A percentile compares a stretch with the other conserved stretches of the same genome.
phyloP scores from a whole-genome alignment of 306 rosid species.

The Inga leiocalycina region DNA sequence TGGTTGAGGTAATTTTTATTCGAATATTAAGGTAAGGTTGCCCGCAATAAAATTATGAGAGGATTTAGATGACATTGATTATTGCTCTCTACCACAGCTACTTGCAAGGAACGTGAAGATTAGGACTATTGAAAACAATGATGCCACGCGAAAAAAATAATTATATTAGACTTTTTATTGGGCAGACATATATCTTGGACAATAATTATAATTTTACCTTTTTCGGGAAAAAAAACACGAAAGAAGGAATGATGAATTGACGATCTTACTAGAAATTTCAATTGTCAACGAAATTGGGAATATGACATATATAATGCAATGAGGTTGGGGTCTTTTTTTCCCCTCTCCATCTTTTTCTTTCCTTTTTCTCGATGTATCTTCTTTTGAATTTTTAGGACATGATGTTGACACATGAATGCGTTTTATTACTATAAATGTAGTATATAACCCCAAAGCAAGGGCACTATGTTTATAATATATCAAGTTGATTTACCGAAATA shows the following conservation, averaged over 20 bases:
- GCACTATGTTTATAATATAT: not conserved
- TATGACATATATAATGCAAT: not conserved
- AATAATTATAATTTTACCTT: too few species aligned
- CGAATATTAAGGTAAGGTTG: not conserved
- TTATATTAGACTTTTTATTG: not conserved
- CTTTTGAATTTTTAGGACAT: not conserved
- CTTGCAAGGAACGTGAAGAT: not conserved
- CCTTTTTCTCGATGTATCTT: not conserved
- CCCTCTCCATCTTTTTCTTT: not conserved
- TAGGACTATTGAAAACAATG: not conserved
- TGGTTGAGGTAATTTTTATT: not conserved
- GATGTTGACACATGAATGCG: not conserved
- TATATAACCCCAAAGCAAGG: not conserved
- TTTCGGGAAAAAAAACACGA: too few species aligned
- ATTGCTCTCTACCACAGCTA: not conserved
- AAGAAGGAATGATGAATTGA: not conserved
- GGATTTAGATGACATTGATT: not conserved
- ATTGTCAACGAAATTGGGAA: not conserved
- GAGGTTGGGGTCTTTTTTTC: not conserved
- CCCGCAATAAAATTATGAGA: not conserved
- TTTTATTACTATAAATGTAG: not conserved
- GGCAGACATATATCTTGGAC: too few species aligned
- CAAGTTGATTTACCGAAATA: not conserved
- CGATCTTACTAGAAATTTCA: constrained; percentile 1
- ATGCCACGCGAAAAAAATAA: not conserved